These are phyloP conservation scores for Dactylis glomerata DNA, from an alignment of 176 grass and related monocot genomes.

Conservation along the genomic window DNA sequence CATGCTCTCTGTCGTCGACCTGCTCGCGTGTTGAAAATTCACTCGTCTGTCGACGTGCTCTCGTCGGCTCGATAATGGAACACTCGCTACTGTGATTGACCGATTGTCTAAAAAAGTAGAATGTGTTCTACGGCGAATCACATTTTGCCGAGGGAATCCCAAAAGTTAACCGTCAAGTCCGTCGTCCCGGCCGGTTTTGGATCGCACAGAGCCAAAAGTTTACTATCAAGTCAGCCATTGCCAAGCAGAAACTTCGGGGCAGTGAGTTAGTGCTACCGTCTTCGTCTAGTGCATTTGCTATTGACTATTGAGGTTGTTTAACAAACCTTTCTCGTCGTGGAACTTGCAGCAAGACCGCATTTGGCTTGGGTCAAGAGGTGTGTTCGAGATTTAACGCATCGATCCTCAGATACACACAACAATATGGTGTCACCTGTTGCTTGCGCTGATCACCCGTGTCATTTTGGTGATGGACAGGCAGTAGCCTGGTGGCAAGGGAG, in stretches of 20 bases:
- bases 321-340: neutral
- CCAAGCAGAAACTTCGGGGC: slow-evolving; percentile 16
- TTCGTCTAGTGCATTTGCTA: neutral
- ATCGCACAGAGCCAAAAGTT: neutral
- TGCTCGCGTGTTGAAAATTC: neutral
- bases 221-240: neutral
- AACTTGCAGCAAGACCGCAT: neutral
- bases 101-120: neutral
- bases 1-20: slow-evolving; percentile 29
- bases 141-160: slow-evolving; percentile 21
- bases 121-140: neutral
- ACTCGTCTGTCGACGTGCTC: neutral
- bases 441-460: neutral
- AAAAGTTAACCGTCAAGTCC: neutral
- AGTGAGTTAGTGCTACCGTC: neutral
- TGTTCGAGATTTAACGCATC: neutral
- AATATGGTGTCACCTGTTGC: neutral
- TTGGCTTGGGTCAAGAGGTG: neutral
- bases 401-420: neutral
- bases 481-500: no score
- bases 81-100: neutral
- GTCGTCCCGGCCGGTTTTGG: neutral
- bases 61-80: neutral
- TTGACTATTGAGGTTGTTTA: neutral
- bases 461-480: neutral